Evolutionary conservation across 2,329 filamentous ascomycete species (phyloP).

Genomic region (Aspergillus tubingensis): DNA sequence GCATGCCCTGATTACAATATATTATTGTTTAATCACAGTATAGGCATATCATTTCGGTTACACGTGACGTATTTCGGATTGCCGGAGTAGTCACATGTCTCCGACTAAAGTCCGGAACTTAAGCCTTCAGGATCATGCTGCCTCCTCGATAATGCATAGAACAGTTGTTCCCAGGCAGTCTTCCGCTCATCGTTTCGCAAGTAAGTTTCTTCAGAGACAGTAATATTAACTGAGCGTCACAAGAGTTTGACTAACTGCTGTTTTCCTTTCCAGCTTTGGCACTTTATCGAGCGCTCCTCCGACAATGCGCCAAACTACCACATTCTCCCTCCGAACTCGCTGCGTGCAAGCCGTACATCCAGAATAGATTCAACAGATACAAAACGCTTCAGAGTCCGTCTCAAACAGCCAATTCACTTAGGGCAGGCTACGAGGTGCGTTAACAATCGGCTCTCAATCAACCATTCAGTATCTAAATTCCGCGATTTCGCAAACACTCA

Average conservation of each 20-base stretch:
- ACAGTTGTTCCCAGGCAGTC: slow-evolving; percentile 36
- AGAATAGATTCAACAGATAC: slow-evolving; percentile 42
- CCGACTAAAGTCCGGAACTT: background rate
- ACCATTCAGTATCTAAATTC: slow-evolving; percentile 9
- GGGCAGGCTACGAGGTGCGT: slow-evolving; percentile 46
- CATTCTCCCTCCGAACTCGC: slow-evolving; percentile 22
- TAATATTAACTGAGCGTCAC: too few relatives aligned
- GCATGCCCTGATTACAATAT: background rate
- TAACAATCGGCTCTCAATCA: background rate
- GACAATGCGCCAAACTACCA: slow-evolving; percentile 41
- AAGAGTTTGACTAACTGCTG: background rate
- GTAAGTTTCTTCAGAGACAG: slow-evolving; percentile 29
- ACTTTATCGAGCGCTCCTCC: slow-evolving; percentile 49
- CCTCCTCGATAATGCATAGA: slow-evolving; percentile 38
- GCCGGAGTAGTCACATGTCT: slow-evolving; percentile 3
- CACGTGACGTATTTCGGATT: background rate
- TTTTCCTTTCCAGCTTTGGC: slow-evolving; percentile 38
- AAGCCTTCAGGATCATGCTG: background rate
- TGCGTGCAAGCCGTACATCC: slow-evolving; percentile 34
- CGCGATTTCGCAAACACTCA: slow-evolving; percentile 16
- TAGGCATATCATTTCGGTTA: background rate
- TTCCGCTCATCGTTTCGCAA: slow-evolving; percentile 48
- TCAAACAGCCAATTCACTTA: slow-evolving; percentile 40
- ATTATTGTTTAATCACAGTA: too few relatives aligned
- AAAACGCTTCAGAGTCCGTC: slow-evolving; percentile 42